phyloP scores from a whole-genome alignment of 306 rosid genomes.

The Chamaecrista fasciculata region DNA sequence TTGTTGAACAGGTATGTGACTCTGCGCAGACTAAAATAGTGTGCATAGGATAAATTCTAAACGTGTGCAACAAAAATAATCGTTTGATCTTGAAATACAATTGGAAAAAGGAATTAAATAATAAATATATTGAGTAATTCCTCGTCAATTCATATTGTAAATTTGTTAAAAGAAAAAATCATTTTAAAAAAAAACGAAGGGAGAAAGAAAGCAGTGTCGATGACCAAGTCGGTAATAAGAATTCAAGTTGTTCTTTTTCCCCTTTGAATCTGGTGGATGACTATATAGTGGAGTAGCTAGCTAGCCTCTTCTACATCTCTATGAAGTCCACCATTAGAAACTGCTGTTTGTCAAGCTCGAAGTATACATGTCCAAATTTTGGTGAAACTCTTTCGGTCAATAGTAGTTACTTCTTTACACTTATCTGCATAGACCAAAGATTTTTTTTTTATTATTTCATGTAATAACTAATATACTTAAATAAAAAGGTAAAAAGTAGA shows the following conservation, averaged over 20 bases:
- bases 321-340: not conserved
- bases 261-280: not conserved
- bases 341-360: not conserved
- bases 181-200: not conserved
- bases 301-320: no score
- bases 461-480: no score
- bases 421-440: not conserved
- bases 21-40: not conserved
- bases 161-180: no score
- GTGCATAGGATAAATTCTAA: not conserved
- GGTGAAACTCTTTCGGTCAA: not conserved
- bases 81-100: not conserved
- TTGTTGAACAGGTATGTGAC: no score
- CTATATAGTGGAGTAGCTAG: not conserved
- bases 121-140: not conserved
- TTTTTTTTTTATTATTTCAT: no score
- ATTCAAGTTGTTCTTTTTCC: not conserved
- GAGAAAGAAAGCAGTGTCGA: not conserved
- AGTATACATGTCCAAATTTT: not conserved
- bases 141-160: not conserved
- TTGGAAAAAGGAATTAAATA: not conserved
- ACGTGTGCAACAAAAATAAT: not conserved
- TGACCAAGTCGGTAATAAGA: not conserved
- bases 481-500: not conserved
- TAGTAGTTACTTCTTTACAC: not conserved